These are phyloP conservation scores for Cicer cuneatum DNA, from an alignment of 306 rosid species.

Conservation along the genomic window DNA sequence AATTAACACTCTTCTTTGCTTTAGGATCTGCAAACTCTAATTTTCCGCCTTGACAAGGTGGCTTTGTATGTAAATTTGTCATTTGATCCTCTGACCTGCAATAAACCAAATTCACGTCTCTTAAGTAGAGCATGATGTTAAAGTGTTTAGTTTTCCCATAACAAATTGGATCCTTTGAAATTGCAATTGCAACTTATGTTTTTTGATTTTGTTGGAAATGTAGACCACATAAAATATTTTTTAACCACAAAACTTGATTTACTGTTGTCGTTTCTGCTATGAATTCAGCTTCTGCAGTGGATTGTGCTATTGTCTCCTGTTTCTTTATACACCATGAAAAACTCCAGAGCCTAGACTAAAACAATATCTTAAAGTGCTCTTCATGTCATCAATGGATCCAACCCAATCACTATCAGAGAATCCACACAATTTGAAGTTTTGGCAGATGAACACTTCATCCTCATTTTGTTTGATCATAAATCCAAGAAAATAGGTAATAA, in stretches of 20 bases:
- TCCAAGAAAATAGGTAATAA: too few relatives aligned
- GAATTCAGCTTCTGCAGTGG: not conserved
- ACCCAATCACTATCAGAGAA: not conserved
- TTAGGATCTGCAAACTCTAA: constrained; percentile 1
- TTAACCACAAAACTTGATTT: not conserved
- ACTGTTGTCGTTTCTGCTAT: not conserved
- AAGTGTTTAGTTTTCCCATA: not conserved
- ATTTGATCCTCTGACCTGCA: not conserved
- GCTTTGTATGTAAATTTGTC: not conserved
- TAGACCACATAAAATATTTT: not conserved
- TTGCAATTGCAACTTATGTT: not conserved
- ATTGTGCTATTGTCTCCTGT: not conserved
- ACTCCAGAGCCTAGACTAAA: not conserved
- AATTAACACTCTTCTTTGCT: not conserved
- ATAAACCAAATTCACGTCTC: not conserved
- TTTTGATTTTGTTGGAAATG: not conserved
- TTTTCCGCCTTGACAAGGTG: not conserved
- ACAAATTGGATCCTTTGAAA: not conserved
- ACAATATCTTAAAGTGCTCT: not conserved
- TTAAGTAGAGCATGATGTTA: not conserved
- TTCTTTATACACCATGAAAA: not conserved
- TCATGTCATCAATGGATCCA: not conserved
- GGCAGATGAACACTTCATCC: not conserved
- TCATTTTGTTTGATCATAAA: too few relatives aligned
- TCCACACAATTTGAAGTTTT: not conserved